These are phyloP conservation scores for Pseudogymnoascus sp. DNA, from an alignment of 2,329 filamentous ascomycete genomes.

Conservation along the genomic window DNA sequence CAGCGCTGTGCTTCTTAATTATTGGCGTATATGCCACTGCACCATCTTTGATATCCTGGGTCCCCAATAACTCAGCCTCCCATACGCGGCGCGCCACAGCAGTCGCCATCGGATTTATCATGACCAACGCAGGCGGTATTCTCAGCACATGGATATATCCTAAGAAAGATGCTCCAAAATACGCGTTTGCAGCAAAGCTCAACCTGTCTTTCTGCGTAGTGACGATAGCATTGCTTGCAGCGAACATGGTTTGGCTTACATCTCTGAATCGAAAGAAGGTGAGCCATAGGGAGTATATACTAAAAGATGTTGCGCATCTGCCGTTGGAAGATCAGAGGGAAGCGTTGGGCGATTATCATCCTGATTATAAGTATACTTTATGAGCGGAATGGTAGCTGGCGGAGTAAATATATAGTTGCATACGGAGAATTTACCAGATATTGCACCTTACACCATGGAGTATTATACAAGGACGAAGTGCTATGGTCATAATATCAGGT, in stretches of 20 bases:
- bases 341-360: neutral
- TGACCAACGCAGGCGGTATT: slow-evolving; percentile 9
- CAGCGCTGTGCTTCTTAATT: slow-evolving; percentile 31
- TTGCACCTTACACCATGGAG: neutral
- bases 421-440: neutral
- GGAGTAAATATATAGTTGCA: neutral
- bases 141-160: slow-evolving; percentile 10
- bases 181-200: neutral
- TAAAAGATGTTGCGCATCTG: neutral
- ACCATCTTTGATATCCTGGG: slow-evolving; percentile 4
- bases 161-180: neutral
- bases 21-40: neutral
- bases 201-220: neutral
- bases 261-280: slow-evolving; percentile 2
- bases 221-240: neutral
- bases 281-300: neutral
- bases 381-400: neutral
- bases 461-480: neutral
- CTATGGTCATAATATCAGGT: neutral
- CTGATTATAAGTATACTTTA: slow-evolving; percentile 8
- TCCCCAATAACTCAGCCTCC: slow-evolving; percentile 4
- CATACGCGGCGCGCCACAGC: slow-evolving; percentile 8
- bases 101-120: slow-evolving; percentile 5
- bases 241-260: neutral
- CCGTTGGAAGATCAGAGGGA: neutral